Base-by-base conservation (phyloP, 129 eudicot species). In the Calendula officinalis region DNA sequence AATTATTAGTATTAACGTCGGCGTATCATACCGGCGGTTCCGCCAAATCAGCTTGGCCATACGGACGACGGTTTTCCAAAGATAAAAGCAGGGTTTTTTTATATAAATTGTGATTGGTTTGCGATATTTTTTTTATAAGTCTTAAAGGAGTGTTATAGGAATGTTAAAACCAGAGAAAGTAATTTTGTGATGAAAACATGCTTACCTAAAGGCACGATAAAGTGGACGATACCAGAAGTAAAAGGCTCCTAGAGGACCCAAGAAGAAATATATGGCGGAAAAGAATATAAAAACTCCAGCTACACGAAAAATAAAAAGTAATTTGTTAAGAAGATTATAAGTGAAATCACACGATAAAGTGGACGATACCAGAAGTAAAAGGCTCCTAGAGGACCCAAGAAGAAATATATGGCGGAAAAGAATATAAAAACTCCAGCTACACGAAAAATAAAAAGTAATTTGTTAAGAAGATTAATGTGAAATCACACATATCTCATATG, bases 341-440 rank as follows among this genome's bases (percentile, higher is more conserved):
- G n/a, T n/a, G n/a, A n/a, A n/a, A n/a, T n/a, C n/a, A n/a, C 99
- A 56, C 95, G 96, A 66, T 94, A 94, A 12, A 88, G 84, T 60
- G 99, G 95, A 59, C 95, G 95, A 60, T 94, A 88, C 99, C 99
- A 94, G 36, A 80, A 77, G 17, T 85, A 78, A 67, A 86, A 94
- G 67, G 92, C 89, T 66, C 95, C 96, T 10, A 95, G 97, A 72
- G 86, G 82, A 50, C 99, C 99, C 27, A 78, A 64, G 37, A 88
- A 56, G 60, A 88, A 65, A 75, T 94, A 94, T 63, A 94, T 69
- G 58, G 79, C 46, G 22, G 99, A 75, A 54, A 94, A 83, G 69
- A 88, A 81, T 82, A 86, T 84, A 34, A 75, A 77, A 30, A 52
- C 60, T 22, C 86, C 86, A 38, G 81, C 99, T 94, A 56, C 2